phyloP scores from a whole-genome alignment of 306 rosid species.

The Prunus persica region Prunus_persica_NCBIv2 NC_034015.1:16384001-16384500 shows the following conservation, averaged over 20 bases:
- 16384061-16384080: constrained; percentile 70
- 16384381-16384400: constrained; percentile 66
- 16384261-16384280: constrained; percentile 51
- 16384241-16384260: constrained; percentile 73
- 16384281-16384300: constrained; percentile 76
- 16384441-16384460: constrained; percentile 24
- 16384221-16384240: constrained; percentile 82
- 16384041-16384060: constrained; percentile 53
- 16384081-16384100: constrained; percentile 63
- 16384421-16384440: constrained; percentile 51
- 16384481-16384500: constrained; percentile 12
- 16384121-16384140: constrained; percentile 32
- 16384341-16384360: constrained; percentile 70
- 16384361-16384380: not conserved
- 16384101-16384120: constrained; percentile 50
- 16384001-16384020: constrained; percentile 65
- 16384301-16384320: constrained; percentile 83
- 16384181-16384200: constrained; percentile 71
- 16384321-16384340: constrained; percentile 81
- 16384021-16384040: constrained; percentile 87
- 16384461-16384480: not conserved
- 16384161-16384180: constrained; percentile 68
- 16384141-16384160: constrained; percentile 75
- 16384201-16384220: constrained; percentile 73
- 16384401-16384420: constrained; percentile 62